Evolutionary conservation across 768 basidiomycete species (phyloP).

Genomic region (Termitomyces sp.): DNA sequence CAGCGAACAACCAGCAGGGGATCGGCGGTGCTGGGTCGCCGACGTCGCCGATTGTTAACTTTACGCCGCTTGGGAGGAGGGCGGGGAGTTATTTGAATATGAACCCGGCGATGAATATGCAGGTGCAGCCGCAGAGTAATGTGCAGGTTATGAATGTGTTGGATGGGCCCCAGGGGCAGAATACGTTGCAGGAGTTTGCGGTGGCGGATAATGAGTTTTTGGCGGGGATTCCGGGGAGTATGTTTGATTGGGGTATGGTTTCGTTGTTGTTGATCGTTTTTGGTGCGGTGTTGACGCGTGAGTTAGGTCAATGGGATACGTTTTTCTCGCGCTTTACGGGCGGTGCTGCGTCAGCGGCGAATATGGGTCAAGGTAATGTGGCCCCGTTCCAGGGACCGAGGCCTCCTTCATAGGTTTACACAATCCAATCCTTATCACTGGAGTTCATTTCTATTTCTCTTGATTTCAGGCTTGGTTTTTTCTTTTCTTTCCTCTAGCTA

Average conservation of each 20-base stretch:
- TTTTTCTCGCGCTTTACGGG: conserved; percentile 64
- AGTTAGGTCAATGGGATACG: conserved; percentile 73
- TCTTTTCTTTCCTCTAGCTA: too few species aligned
- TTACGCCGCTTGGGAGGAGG: conserved; percentile 42
- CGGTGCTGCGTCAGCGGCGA: conserved; percentile 12
- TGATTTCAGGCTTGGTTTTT: background rate
- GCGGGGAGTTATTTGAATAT: conserved; percentile 49
- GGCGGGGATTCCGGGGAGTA: conserved; percentile 75
- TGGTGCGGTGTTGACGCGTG: background rate
- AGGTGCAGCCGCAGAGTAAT: conserved; percentile 37
- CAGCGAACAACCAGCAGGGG: conserved; percentile 16
- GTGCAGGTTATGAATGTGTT: conserved; percentile 78
- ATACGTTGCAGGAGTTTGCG: conserved; percentile 57
- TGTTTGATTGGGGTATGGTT: conserved; percentile 81
- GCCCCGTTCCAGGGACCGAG: conserved; percentile 15
- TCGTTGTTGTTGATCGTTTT: conserved; percentile 3
- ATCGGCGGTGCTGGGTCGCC: conserved; percentile 3
- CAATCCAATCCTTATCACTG: background rate
- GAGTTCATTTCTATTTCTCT: background rate
- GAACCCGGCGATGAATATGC: conserved; percentile 69
- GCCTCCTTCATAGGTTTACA: conserved; percentile 4
- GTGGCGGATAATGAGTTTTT: conserved; percentile 65
- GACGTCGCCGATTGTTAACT: conserved; percentile 48
- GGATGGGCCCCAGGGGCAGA: conserved; percentile 52
- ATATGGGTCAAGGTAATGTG: conserved; percentile 18